Base-by-base conservation (phyloP, 2,329 filamentous ascomycete genomes). In the Colletotrichum lini region DNA sequence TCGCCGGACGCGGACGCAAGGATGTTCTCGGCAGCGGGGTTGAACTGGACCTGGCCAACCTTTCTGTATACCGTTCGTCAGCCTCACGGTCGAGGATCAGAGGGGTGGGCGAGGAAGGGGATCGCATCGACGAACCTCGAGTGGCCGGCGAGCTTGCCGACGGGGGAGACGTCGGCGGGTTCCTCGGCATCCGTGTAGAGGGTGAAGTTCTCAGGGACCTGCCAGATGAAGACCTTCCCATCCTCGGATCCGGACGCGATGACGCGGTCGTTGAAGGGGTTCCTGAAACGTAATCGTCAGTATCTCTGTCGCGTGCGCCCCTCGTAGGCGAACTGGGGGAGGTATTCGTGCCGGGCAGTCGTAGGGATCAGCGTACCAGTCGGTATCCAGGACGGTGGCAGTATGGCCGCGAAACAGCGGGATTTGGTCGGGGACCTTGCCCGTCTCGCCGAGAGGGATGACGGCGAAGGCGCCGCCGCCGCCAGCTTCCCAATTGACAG, bases 401-500 rank as follows among this genome's bases (percentile, higher is more conserved):
- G 96, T 99, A 83, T 99, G 96, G 72, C 96, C 96, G 77, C 96
- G 92, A 84, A 98, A 99, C 78, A 99, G 88, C 72, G 96, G 96
- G 77, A 99, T 93, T 79, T 94, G 92, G 81, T 98, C 96, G 60
- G 96, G 96, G 65, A 97, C 84, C 84, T 96, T 95, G 74, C 96
- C 96, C 78, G 90, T 92, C 88, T 99, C 96, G 76, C 92, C 90
- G 77, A 98, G 84, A 72, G 96, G 96, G 76, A 99, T 94, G 76
- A 99, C 96, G 66, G 96, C 96, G 80, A 99, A 98, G 77, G 96
- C 96, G 80, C 96, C 96, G 78, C 96, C 96, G 74, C 96, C 96
- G 81, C 94, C 94, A 49, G 96, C 89, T 84, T 99, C 96, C 96
- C 96, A 99, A 88, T 99, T 99, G 85, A 99, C 95, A 7, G 96